Evolutionary conservation across 306 rosid species (phyloP), one percentile per base, ranked within the genome.

Genomic region (Acacia melanoxylon): DNA sequence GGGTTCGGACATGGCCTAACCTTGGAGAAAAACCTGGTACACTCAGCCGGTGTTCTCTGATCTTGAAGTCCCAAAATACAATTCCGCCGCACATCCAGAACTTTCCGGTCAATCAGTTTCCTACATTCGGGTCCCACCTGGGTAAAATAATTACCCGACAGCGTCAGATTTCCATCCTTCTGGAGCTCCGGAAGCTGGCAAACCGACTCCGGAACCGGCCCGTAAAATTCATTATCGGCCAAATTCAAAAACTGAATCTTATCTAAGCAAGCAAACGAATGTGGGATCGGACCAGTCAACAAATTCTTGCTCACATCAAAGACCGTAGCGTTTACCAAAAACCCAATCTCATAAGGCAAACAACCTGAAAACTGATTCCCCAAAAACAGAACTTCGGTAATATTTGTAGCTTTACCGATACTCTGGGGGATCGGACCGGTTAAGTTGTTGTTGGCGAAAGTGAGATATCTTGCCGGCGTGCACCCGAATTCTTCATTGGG

Each of bases 201-300:
- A 8, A 95, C 81, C 20, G 31, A 35, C 59, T 95, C 98, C 2
- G 97, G 99, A 7, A 95, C 88, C 1, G 65, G 1, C 1, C 92
- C 96, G 6, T 83, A 93, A 12, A 95, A 74, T 19, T 69, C 14
- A 76, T 95, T 95, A 0, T 11, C 7, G 0, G 87, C 89, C 29
- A 95, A 59, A 41, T 84, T 86, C 15, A 95, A 72, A 8, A 35
- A 68, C 78, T 49, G 86, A 5, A 89, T 87, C 3, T 70, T 89
- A 1, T 59, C 70, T 46, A 95, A 80, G 82, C 99, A 93, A 2
- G 74, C 93, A 20, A 95, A 92, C 0, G 99, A 93, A 6, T 33
- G 10, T 0, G 99, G 98, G 4, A 95, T 92, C 1, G 98, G 98
- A 1, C 98, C 99, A 0, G 89, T 87, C 11, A 95, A 22, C 0